A percentile compares a stretch with the other conserved stretches of the same genome.
phyloP scores from a whole-genome alignment of 169 alveolate genomes.

The Plasmodium vinckei region DNA sequence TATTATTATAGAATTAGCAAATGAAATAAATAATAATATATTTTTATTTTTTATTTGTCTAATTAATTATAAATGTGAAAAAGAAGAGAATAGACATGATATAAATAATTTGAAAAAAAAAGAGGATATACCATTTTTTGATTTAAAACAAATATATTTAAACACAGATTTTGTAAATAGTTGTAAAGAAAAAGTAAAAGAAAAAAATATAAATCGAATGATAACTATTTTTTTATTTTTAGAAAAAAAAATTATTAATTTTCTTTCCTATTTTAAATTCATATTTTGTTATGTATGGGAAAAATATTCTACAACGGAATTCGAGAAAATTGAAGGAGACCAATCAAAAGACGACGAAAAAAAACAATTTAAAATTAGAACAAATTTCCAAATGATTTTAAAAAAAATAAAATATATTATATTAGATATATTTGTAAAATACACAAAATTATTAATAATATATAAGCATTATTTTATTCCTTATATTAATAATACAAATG shows the following conservation, averaged over 20 bases:
- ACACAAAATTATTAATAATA: conserved; percentile 26
- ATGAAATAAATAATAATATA: conserved; percentile 44
- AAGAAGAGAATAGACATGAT: background rate
- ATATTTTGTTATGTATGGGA: conserved; percentile 47
- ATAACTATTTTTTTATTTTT: conserved; percentile 56
- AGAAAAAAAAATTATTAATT: conserved; percentile 47
- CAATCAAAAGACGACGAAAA: background rate
- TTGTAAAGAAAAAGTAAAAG: conserved; percentile 20
- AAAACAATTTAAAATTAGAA: background rate
- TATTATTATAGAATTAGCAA: conserved; percentile 17
- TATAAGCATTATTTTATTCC: conserved; percentile 26
- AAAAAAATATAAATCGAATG: conserved; percentile 33
- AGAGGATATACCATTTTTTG: background rate
- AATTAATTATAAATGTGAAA: background rate
- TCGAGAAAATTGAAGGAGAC: background rate
- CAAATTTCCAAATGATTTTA: background rate
- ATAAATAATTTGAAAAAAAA: background rate
- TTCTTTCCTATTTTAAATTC: conserved; percentile 49
- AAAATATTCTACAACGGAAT: background rate
- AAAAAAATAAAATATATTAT: conserved; percentile 47
- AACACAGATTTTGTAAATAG: conserved; percentile 13
- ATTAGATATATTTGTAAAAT: conserved; percentile 59
- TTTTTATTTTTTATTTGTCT: conserved; percentile 56
- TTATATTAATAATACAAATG: background rate
- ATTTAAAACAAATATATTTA: background rate